Base-by-base conservation (phyloP, 192 early-diverging fungal genomes). In the Podila clonocystis region DNA sequence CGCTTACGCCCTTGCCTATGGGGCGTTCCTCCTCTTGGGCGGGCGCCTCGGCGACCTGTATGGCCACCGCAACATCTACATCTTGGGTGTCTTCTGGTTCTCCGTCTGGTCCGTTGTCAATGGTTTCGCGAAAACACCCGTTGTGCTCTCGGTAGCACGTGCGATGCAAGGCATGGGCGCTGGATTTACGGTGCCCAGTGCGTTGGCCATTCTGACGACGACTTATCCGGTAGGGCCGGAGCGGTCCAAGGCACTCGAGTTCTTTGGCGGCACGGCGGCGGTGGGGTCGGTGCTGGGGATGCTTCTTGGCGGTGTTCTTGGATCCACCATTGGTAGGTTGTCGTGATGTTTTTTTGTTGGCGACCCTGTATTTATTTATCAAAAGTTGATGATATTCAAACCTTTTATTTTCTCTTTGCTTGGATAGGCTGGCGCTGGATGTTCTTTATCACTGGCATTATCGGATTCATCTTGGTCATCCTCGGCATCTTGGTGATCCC, bases 141-240 rank as follows among this genome's bases (percentile, higher is more conserved):
- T 67, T 34, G 33, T 74, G 41, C 26, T 74, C 5, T 74, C 66
- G n/a, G 64, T 74, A 3, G 36, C 57, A 8, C 65, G 73, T 13
- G 73, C 73, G 2, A 22, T 74, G n/a, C 73, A 74, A 36, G 73
- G 73, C 13, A 61, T 74, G 34, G 73, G 52, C 17, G 73, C 73
- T 17, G 73, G 64, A 5, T 74, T 65, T 57, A 74, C 73, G 13
- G 63, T 74, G 26, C 73, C 73, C 8, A 74, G 66, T 57, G 73
- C 65, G n/a, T 45, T 74, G 3, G 73, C 73, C 19, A 55, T 74
- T n/a, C 24, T 74, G 9, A 61, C 73, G 6, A 66, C 65, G 19
- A 74, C 64, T 13, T 74, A 49, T 28, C 48, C 60, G 17, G 58
- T 67, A 36, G 65, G 66, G 9, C 58, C 50, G 9, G 65, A 63